Evolutionary conservation across 1,284 basidiomycete genomes (phyloP).

Genomic region (Ustilago vetiveriae): DNA sequence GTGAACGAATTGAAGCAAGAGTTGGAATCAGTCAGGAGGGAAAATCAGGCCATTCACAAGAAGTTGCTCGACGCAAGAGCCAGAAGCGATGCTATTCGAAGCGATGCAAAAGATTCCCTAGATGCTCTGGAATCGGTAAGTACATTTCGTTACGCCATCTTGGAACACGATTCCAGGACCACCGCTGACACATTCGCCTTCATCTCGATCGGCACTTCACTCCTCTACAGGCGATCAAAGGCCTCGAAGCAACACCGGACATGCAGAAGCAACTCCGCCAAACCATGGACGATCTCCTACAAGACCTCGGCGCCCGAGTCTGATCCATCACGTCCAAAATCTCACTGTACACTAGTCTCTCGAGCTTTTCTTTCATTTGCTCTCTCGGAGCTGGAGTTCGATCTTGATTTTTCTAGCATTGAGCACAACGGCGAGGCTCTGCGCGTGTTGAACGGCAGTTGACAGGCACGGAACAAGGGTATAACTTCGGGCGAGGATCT

Average conservation of each 20-base stretch:
- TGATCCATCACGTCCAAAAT: slow-evolving; percentile 4
- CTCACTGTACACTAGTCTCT: background rate
- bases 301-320: slow-evolving; percentile 47
- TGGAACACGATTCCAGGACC: too few relatives aligned
- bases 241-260: slow-evolving; percentile 38
- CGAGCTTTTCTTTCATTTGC: background rate
- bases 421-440: background rate
- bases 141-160: background rate
- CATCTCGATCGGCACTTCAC: background rate
- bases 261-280: slow-evolving; percentile 44
- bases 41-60: slow-evolving; percentile 18
- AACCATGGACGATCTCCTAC: slow-evolving; percentile 47
- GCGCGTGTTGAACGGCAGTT: slow-evolving; percentile 30
- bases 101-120: slow-evolving; percentile 25
- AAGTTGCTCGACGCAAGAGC: slow-evolving; percentile 5
- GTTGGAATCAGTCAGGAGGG: slow-evolving; percentile 27
- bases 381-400: background rate
- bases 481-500: slow-evolving; percentile 5
- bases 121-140: slow-evolving; percentile 43
- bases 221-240: slow-evolving; percentile 37
- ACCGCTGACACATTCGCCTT: background rate
- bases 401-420: background rate
- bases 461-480: slow-evolving; percentile 11
- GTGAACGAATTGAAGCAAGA: slow-evolving; percentile 28
- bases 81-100: slow-evolving; percentile 14